Base-by-base conservation (phyloP, 2,329 filamentous ascomycete genomes). In the Phyllosticta paracitricarpa region DNA sequence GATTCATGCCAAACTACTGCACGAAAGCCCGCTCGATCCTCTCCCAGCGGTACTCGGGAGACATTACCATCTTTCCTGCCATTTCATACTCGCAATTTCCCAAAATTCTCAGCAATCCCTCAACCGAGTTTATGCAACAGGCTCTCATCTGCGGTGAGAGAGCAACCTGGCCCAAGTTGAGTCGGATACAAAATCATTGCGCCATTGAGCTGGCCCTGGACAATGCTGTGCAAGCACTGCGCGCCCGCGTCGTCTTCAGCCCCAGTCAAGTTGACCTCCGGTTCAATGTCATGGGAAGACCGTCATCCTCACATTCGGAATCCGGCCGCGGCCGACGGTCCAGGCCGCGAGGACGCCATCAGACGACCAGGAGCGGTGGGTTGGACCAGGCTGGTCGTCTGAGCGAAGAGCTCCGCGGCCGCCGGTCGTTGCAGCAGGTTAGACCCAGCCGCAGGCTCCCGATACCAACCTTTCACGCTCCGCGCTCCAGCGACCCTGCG, bases 1-100 rank as follows among this genome's bases (percentile, higher is more conserved):
- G 91, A 19, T 76, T 96, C 53, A 87, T 94, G 64, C 89, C 90
- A 17, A 94, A 88, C 62, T 79, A 89, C 1, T 81, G 91, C 66
- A 89, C 87, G 55, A 95, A 96, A 71, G 80, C 87, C 24, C 83
- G 85, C 52, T 92, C 89, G 1, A 85, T 97, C 17, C 80, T 97
- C 57, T 92, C 86, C 65, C 93, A 97, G 69, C 90, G 89, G 65
- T 97, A 97, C 69, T 92, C 89, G 2, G 93, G 93, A 6, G 92
- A 97, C 73, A 96, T 97, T 70, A 97, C 91, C 54, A 96, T 97
- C 59, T 80, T 96, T 33, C 92, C 92, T 0, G 85, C 91, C 59
- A 87, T 96, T 62, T 83, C 82, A 4, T 84, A 88, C 58, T 81
- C 85, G 7, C 87, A 95, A 64, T 83, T 95, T 24, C 87, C 89